Evolutionary conservation across 2,329 filamentous ascomycete genomes (phyloP).

Genomic region (Sclerotinia borealis): DNA sequence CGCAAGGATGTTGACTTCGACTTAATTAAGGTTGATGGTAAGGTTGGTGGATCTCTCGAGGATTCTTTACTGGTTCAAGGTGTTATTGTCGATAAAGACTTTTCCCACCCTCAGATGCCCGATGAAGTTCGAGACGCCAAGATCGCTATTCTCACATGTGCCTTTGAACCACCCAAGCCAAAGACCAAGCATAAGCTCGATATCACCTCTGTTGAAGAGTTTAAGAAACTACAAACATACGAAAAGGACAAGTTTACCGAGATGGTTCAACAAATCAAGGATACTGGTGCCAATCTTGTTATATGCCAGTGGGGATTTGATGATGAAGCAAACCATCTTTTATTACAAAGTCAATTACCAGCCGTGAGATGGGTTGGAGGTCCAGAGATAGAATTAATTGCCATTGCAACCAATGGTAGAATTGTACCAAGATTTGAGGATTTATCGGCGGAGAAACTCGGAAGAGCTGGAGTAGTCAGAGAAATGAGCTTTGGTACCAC

Average conservation of each 20-base stretch:
- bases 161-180: conserved; percentile 97
- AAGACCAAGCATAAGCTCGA: conserved; percentile 99
- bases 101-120: conserved; percentile 98
- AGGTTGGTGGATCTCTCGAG: conserved; percentile 89
- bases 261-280: conserved; percentile 99
- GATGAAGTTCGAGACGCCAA: conserved; percentile 92
- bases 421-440: conserved; percentile 98
- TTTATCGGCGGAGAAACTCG: conserved; percentile 83
- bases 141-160: conserved; percentile 94
- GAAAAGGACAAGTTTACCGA: conserved; percentile 94
- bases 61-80: conserved; percentile 94
- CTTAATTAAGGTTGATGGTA: conserved; percentile 98
- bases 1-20: conserved; percentile 98
- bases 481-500: conserved; percentile 98
- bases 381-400: conserved; percentile 96
- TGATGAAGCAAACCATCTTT: conserved; percentile 94
- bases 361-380: conserved; percentile 97
- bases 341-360: conserved; percentile 92
- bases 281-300: conserved; percentile 90
- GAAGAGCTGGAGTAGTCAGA: conserved; percentile 79
- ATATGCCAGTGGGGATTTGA: conserved; percentile 99
- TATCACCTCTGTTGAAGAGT: conserved; percentile 94
- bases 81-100: conserved; percentile 99
- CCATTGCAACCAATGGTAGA: conserved; percentile 94
- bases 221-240: conserved; percentile 95